Evolutionary conservation across 441 rosid genomes (phyloP).

Genomic region (Pelargonium citronellum): DNA sequence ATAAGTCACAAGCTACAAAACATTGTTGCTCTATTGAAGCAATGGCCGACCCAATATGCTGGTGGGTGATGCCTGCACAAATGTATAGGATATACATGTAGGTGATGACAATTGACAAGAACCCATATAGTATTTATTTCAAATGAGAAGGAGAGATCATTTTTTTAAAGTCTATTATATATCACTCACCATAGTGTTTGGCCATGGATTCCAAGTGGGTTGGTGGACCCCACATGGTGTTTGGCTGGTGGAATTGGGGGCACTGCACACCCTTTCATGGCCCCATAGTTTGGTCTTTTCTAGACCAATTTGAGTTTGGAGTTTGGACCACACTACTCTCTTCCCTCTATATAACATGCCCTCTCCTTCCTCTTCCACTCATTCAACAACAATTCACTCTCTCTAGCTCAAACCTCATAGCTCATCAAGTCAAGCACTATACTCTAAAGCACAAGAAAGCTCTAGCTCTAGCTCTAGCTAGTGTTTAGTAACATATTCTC

Average conservation of each 20-base stretch:
- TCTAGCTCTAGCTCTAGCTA: neutral
- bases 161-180: neutral
- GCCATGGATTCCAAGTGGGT: neutral
- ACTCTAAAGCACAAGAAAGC: too few relatives aligned
- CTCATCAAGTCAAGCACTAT: neutral
- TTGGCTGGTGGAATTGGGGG: neutral
- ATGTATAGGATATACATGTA: neutral
- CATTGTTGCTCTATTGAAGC: conserved; percentile 13
- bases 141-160: neutral
- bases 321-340: conserved; percentile 14
- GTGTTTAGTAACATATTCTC: neutral
- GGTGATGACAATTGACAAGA: neutral
- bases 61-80: conserved; percentile 12
- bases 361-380: neutral
- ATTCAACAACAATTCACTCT: neutral
- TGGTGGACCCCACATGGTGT: too few relatives aligned
- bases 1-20: neutral
- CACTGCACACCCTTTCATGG: conserved; percentile 20
- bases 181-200: neutral
- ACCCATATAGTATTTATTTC: neutral
- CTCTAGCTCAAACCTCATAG: neutral
- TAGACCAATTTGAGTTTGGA: conserved; percentile 11
- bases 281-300: conserved; percentile 21
- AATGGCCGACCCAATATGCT: conserved; percentile 10
- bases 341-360: neutral